Base-by-base conservation (phyloP, 768 basidiomycete genomes). In the Panaeolus papilionaceus region DNA sequence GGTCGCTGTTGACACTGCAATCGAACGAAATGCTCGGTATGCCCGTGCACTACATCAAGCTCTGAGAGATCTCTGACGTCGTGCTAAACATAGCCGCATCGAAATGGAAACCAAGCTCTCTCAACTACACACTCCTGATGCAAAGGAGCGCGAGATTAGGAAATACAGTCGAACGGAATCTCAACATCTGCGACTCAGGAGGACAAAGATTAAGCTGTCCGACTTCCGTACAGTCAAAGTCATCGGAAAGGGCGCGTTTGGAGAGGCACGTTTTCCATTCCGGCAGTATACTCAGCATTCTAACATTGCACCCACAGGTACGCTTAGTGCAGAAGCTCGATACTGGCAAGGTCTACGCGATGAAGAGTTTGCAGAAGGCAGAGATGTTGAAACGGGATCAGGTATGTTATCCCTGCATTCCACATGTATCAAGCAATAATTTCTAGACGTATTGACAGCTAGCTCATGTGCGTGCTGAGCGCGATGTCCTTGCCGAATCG, bases 301-400 rank as follows among this genome's bases (percentile, higher is more conserved):
- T 65, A 62, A 62, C 64, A 64, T 26, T 20, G 38, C 47, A 66
- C 51, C 61, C 26, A 28, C 67, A 95, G 94, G 96, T 98, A 40
- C 89, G 97, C 66, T 83, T 99, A 49, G 96, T 98, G 49, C 97
- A 99, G 79, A 99, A 99, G 81, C 88, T 91, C 64, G 97, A 99
- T 76, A 98, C 97, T 1, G 95, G 93, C 64, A 97, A 96, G 83
- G 97, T 99, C 54, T 99, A 98, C 77, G 97, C 97, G 40, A 99
- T 99, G 97, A 99, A 99, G 86, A 98, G 96, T 70, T 79, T 99
- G 76, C 91, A 94, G 80, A 99, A 99, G 82, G 91, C 92, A 45
- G 97, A 99, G 79, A 99, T 99, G 97, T 91, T 99, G 83, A 97
- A 98, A 79, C 94, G 97, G 73, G 97, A 99, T 78, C 97, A 99